phyloP scores from a whole-genome alignment of 176 grass and related monocot genomes.

The Canna indica region DNA sequence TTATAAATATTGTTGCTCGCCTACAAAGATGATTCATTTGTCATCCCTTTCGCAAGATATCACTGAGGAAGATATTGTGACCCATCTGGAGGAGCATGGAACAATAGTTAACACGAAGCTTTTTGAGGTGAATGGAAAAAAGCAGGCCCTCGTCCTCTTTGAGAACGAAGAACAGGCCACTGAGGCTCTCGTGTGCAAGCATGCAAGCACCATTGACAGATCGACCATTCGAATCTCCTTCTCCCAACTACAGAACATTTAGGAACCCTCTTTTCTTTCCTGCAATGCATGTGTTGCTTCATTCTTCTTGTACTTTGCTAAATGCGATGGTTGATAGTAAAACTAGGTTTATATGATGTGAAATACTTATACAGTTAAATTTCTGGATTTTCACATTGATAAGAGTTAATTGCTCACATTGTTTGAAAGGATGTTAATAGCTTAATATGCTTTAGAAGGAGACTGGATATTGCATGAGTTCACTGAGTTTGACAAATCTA shows the following conservation, averaged over 20 bases:
- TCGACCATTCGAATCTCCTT: conserved; percentile 76
- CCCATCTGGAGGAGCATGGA: conserved; percentile 65
- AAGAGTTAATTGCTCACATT: no score
- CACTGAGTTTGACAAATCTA: no score
- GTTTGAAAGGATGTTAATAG: no score
- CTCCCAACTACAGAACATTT: conserved; percentile 87
- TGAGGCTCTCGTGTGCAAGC: conserved; percentile 74
- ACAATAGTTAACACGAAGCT: conserved; percentile 59
- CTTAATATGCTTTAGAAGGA: no score
- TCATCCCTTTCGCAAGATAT: conserved; percentile 76
- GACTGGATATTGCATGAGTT: no score
- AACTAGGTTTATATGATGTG: no score
- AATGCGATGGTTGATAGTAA: no score
- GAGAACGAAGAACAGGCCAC: conserved; percentile 66
- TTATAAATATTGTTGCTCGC: conserved; percentile 74
- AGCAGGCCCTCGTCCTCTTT: conserved; percentile 65
- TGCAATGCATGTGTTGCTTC: no score
- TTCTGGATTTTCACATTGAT: no score
- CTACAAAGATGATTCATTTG: conserved; percentile 90
- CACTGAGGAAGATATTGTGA: conserved; percentile 42
- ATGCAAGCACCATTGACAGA: conserved; percentile 57
- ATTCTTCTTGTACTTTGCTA: no score
- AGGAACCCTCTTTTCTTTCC: no score
- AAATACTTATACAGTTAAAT: no score
- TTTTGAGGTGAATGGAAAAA: conserved; percentile 84